Conservation (phyloP, 306 rosid species). For the Pyrus pyrifolia region DNA sequence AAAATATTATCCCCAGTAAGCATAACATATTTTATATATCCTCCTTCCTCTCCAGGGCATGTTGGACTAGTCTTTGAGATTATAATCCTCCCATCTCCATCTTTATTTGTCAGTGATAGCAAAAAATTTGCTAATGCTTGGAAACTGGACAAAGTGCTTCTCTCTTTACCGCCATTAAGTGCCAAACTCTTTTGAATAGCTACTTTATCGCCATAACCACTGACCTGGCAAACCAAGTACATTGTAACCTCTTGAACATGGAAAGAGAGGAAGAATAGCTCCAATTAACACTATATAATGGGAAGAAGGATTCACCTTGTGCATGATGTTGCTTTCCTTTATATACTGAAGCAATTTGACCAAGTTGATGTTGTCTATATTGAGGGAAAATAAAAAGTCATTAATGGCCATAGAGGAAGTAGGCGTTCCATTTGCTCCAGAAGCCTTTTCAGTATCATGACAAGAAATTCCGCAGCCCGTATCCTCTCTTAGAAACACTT, state of each 20-base stretch:
- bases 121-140: slow-evolving; percentile 64
- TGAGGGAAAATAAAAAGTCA: slow-evolving; percentile 73
- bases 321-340: slow-evolving; percentile 88
- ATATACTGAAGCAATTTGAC: slow-evolving; percentile 70
- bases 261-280: slow-evolving; percentile 13
- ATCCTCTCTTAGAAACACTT: slow-evolving; percentile 40
- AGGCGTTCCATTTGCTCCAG: slow-evolving; percentile 32
- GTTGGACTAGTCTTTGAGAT: slow-evolving; percentile 52
- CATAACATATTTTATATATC: slow-evolving; percentile 82
- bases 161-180: slow-evolving; percentile 35
- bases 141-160: slow-evolving; percentile 73
- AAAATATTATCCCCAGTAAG: slow-evolving; percentile 86
- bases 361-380: slow-evolving; percentile 84
- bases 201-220: slow-evolving; percentile 68
- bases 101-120: slow-evolving; percentile 62
- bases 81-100: slow-evolving; percentile 82
- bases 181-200: slow-evolving; percentile 31
- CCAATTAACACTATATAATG: slow-evolving; percentile 2
- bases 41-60: slow-evolving; percentile 40
- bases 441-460: slow-evolving; percentile 32
- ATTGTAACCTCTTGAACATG: slow-evolving; percentile 8
- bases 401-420: slow-evolving; percentile 68
- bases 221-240: slow-evolving; percentile 50
- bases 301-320: slow-evolving; percentile 60
- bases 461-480: slow-evolving; percentile 24